A percentile compares a stretch with the other conserved stretches of the same genome.
Evolutionary conservation across 2,329 filamentous ascomycete species (phyloP).

Genomic region (Fusarium sp.): DNA sequence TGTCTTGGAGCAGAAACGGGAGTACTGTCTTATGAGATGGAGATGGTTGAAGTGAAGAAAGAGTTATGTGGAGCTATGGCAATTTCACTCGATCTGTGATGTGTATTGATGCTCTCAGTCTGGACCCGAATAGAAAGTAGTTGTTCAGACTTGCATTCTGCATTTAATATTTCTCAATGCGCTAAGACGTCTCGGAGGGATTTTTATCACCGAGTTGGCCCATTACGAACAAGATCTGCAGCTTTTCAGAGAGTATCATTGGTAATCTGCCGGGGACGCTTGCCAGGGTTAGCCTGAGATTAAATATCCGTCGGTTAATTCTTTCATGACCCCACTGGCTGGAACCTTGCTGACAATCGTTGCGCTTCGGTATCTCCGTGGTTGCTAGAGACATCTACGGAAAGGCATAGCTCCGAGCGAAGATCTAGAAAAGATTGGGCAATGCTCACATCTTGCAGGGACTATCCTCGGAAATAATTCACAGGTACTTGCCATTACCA

Average conservation of each 20-base stretch:
- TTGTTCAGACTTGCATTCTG: no score
- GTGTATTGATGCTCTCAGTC: no score
- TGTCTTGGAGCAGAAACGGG: accelerated
- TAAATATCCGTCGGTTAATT: neutral
- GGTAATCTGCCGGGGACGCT: neutral
- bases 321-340: neutral
- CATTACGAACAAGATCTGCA: neutral
- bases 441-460: no score
- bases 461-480: no score
- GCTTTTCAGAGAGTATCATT: neutral
- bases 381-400: no score
- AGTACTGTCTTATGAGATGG: neutral
- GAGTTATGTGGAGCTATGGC: neutral
- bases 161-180: neutral
- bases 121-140: no score
- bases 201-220: neutral
- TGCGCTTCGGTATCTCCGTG: accelerated
- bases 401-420: no score
- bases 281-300: neutral
- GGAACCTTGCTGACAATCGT: no score
- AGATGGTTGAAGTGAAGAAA: no score
- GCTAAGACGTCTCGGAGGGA: neutral
- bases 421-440: no score
- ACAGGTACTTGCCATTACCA: accelerated
- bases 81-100: neutral